Base-by-base conservation (phyloP, 305 asterid species). In the Solanum hybrid region DNA sequence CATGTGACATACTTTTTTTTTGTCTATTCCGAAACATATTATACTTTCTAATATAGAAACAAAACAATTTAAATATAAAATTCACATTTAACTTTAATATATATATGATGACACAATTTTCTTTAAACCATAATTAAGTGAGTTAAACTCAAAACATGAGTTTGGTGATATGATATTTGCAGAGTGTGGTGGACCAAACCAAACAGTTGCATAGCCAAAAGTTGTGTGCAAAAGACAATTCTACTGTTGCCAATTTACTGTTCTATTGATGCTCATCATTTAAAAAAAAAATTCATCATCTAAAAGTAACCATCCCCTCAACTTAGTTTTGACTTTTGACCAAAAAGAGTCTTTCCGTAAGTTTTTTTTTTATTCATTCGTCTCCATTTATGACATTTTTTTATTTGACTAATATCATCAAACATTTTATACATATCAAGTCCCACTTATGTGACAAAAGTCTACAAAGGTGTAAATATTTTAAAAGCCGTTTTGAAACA, bases 221-320 rank as follows among this genome's bases (percentile, higher is more conserved):
- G 69, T 71, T 64, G 18, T 37, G 51, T 71, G 81, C 83, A 87
- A 87, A 87, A 87, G 84, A 84, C 42, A 73, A 39, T 87, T 87
- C 73, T 87, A 33, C 42, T 87, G 89, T 73, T 87, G 40, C 22
- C 12, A 87, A 87, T 29, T 51, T 71, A 87, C 89, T 73, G 85
- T 87, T 40, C 39, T 39, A 87, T 74, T 74, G 85, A 74, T 74
- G 84, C 85, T 73, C 89, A 74, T 20, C 26, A 36, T 37, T n/a
- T 79, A n/a, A n/a, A n/a, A n/a, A n/a, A n/a, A n/a, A n/a, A n/a
- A n/a, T 22, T 85, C 35, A 29, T 11, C 78, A 78, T 35, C 7
- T 5, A 4, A 26, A 34, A 4, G 51, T 16, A 82, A 82, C 69
- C 51, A 13, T 24, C 35, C 35, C 33, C 64, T 39, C 37, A 26